These are phyloP conservation scores for Catharanthus roseus DNA, from an alignment of 257 asterid genomes.

Conservation along the genomic window DNA sequence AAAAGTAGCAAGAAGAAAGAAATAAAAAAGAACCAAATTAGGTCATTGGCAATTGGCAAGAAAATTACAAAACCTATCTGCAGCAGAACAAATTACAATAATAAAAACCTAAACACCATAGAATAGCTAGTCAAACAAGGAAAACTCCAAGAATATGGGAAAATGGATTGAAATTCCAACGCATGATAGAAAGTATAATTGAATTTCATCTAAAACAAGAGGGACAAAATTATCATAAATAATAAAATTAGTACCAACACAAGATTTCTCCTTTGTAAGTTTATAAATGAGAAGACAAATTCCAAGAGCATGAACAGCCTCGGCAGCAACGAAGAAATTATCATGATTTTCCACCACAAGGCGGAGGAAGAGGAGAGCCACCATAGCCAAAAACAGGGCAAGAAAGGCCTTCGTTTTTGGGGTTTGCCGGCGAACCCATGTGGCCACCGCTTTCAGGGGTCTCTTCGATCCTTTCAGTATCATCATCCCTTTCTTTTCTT, in stretches of 20 bases:
- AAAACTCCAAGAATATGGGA: neutral
- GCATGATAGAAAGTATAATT: neutral
- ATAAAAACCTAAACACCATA: too few species aligned
- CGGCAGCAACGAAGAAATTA: conserved; percentile 29
- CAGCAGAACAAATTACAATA: neutral
- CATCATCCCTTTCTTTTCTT: neutral
- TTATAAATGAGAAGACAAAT: conserved; percentile 30
- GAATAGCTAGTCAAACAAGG: neutral
- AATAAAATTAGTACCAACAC: conserved; percentile 34
- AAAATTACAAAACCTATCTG: neutral
- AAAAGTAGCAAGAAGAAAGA: neutral
- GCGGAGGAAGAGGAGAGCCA: conserved; percentile 21
- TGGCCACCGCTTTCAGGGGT: conserved; percentile 20
- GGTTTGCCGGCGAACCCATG: conserved; percentile 29
- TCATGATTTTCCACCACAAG: conserved; percentile 25
- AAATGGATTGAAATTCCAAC: too few species aligned
- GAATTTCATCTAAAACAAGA: neutral
- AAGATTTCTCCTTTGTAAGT: conserved; percentile 27
- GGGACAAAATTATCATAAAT: too few species aligned
- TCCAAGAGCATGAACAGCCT: conserved; percentile 29
- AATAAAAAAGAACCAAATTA: neutral
- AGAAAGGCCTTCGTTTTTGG: conserved; percentile 24
- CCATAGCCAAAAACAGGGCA: conserved; percentile 6
- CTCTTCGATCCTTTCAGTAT: conserved; percentile 15
- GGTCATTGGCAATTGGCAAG: too few species aligned